A percentile compares a stretch with the other conserved stretches of the same genome.
Evolutionary conservation across 495 filamentous ascomycete species (phyloP).

Genomic region (Apodospora peruviana): DNA sequence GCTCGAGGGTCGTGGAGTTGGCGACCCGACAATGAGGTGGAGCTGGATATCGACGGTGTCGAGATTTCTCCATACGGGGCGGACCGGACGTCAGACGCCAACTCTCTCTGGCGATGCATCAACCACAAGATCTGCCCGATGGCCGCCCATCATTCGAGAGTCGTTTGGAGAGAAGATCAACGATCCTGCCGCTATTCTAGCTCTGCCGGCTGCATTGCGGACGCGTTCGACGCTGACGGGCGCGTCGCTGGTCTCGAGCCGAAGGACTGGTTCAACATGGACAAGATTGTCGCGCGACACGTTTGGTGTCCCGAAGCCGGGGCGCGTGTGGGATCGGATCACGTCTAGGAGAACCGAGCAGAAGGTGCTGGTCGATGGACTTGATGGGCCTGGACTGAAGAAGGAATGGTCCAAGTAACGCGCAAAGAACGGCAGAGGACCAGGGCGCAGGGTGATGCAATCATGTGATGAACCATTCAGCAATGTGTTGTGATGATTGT

Average conservation of each 20-base stretch:
- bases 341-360: background rate
- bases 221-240: constrained; percentile 4
- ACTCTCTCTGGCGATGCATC: background rate
- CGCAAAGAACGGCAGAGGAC: no score
- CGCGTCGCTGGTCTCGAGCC: background rate
- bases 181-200: constrained; percentile 16
- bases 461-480: background rate
- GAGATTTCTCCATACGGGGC: background rate
- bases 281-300: background rate
- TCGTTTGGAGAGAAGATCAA: constrained; percentile 26
- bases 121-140: background rate
- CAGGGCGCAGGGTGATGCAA: background rate
- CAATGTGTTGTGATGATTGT: background rate
- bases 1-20: constrained; percentile 20
- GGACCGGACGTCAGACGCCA: background rate
- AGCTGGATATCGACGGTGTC: constrained; percentile 10
- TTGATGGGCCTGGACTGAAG: background rate
- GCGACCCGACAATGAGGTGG: constrained; percentile 2
- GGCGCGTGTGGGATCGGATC: background rate
- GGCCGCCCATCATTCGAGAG: constrained; percentile 14
- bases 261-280: background rate
- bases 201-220: constrained; percentile 6
- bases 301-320: background rate
- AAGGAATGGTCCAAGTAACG: background rate
- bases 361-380: background rate